Evolutionary conservation across 2,329 filamentous ascomycete genomes (phyloP), one percentile per base, ranked within the genome.

Genomic region (Penicillium aurantiogriseum): DNA sequence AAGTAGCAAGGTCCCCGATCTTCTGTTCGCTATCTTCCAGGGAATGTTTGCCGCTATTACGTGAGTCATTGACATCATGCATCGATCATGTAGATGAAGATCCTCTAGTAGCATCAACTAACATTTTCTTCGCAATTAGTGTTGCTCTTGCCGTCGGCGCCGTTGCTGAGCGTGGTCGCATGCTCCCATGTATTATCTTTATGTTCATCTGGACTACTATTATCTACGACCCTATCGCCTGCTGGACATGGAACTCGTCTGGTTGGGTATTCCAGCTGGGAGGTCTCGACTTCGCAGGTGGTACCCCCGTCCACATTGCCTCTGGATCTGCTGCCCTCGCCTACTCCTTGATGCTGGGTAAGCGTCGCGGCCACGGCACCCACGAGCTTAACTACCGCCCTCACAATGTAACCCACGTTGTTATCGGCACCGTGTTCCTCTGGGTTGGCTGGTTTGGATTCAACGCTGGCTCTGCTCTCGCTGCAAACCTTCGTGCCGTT

Each of bases 371-470:
- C 23, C 90, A 95, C 72, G 90, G 90, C 49, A 95, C 91, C 29
- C 88, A 92, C 71, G 90, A 93, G 74, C 81, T 96, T 67, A 95
- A 95, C 78, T 96, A 93, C 76, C 88, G 92, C 50, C 92, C 92
- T 10, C 92, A 96, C 79, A 96, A 96, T 68, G 91, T 95, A 46
- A 94, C 91, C 4, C 90, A 95, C 73, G 92, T 96, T 65, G 91
- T 96, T 51, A 89, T 95, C 55, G 92, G 92, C 31, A 96, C 92
- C 3, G 91, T 96, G 46, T 96, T 96, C 77, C 86, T 96, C 17
- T 96, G 92, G 91, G 89, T 96, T 17, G 92, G 92, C 53, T 96
- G 91, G 92, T 95, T 96, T 69, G 92, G 92, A 47, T 96, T 96
- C 85, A 96, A 96, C 68, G 91, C 90, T 49, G 91, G 91, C 63